A percentile compares a stretch with the other conserved stretches of the same genome.
Evolutionary conservation across 805 yeast species (phyloP).

Genomic region (Kodamaea sagamina): DNA sequence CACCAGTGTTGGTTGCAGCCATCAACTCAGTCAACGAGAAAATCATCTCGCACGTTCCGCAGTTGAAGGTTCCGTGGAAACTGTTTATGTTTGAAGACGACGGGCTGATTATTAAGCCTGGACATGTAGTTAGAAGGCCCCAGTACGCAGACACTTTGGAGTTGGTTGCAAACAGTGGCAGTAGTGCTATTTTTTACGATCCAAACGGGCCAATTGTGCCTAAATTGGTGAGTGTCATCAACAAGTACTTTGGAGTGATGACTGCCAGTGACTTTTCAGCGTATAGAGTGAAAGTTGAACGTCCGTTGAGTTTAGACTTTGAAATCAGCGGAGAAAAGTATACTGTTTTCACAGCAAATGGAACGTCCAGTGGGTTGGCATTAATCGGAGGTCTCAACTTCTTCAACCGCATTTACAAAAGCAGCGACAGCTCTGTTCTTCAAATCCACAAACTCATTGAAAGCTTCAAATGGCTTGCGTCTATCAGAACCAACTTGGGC

Average conservation of each 20-base stretch:
- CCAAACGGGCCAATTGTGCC: constrained; percentile 75
- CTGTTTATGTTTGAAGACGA: constrained; percentile 41
- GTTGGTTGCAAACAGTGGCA: constrained; percentile 73
- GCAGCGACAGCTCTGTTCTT: constrained; percentile 24
- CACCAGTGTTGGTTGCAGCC: constrained; percentile 31
- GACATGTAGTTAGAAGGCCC: constrained; percentile 64
- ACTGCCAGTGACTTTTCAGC: constrained; percentile 62
- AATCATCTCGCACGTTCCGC: constrained; percentile 30
- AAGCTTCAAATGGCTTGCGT: constrained; percentile 91
- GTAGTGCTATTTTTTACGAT: constrained; percentile 77
- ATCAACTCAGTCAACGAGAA: constrained; percentile 28
- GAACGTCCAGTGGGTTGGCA: constrained; percentile 85
- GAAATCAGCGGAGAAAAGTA: constrained; percentile 18
- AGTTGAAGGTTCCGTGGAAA: constrained; percentile 51
- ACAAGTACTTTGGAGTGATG: constrained; percentile 66
- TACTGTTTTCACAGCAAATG: constrained; percentile 51
- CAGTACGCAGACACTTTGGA: constrained; percentile 66
- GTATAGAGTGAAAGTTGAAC: constrained; percentile 54
- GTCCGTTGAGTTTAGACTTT: constrained; percentile 25
- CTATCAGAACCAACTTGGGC: constrained; percentile 84
- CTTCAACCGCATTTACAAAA: constrained; percentile 42
- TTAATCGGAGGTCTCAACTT: constrained; percentile 72
- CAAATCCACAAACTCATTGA: constrained; percentile 73
- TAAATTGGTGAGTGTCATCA: constrained; percentile 52
- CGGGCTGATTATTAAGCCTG: constrained; percentile 40